Evolutionary conservation across 306 rosid species (phyloP), one percentile per base, ranked within the genome.

Genomic region (Spatholobus suberectus): DNA sequence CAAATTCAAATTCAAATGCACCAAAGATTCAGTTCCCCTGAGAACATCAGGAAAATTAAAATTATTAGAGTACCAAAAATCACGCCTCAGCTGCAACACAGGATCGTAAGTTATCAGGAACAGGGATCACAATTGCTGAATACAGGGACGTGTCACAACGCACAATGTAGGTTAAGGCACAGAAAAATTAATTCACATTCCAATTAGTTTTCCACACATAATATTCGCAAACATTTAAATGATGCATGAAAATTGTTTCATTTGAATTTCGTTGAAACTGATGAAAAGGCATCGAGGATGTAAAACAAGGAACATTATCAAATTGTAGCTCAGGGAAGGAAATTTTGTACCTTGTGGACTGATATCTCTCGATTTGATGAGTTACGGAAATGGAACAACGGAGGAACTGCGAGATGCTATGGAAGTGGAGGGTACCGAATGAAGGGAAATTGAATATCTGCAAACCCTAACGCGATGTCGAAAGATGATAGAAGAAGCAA

Each of bases 401-500:
- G 66, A 20, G 77, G 52, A 84, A 78, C 63, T 34, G 24, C 6
- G 24, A 78, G 75, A 66, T 27, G 24, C 12, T 63, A 35, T 18
- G 78, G 6, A 54, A 27, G 62, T 8, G 46, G 47, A 68, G 5
- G 68, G 52, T 35, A 63, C 21, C 5, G 57, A 66, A 66, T 8
- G 47, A 73, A 62, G 78, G 61, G 61, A 80, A 85, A 75, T 69
- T 69, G 88, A 71, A 85, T 4, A 9, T 80, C 62, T 27, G 82
- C 47, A 80, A 85, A 80, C 88, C 88, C 88, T 80, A 80, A 85
- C 66, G 46, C 49, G 27, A 75, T 12, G 62, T 23, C 14, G 35
- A 77, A 80, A 44, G 85, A 75, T 57, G 59, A 80, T 29, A 68
- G 74, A 80, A 10, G 82, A 85, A 85, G 85, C 75, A 85, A 80